Conservation (phyloP, 2,329 filamentous ascomycete species). For the Penicillium frequentans region DNA sequence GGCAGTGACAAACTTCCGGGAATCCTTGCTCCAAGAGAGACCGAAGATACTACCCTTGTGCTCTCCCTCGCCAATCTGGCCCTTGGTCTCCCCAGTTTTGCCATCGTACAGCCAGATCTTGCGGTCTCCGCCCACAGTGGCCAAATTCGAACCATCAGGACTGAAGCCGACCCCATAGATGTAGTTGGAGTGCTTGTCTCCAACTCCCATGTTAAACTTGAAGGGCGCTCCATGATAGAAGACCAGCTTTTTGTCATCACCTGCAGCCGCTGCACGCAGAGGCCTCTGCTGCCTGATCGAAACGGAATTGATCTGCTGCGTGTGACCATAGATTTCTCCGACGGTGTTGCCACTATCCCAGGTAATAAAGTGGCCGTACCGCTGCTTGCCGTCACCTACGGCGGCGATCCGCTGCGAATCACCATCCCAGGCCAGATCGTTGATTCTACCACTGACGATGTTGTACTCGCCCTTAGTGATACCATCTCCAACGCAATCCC, state of each 20-base stretch:
- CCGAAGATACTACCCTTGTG: slow-evolving; percentile 93
- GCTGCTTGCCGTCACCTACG: slow-evolving; percentile 90
- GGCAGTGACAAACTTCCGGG: slow-evolving; percentile 81
- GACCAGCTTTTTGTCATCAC: slow-evolving; percentile 84
- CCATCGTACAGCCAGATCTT: slow-evolving; percentile 94
- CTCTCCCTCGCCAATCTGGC: slow-evolving; percentile 67
- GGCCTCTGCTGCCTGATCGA: slow-evolving; percentile 86
- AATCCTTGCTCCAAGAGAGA: slow-evolving; percentile 86
- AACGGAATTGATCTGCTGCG: slow-evolving; percentile 85
- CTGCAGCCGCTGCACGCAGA: slow-evolving; percentile 85
- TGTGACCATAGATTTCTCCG: slow-evolving; percentile 90
- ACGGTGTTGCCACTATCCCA: slow-evolving; percentile 95
- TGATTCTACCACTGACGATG: slow-evolving; percentile 92
- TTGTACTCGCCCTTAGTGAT: slow-evolving; percentile 91
- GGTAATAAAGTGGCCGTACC: slow-evolving; percentile 91
- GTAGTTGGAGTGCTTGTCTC: slow-evolving; percentile 81
- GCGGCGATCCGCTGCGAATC: slow-evolving; percentile 96
- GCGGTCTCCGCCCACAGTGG: slow-evolving; percentile 89
- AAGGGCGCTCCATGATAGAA: slow-evolving; percentile 95
- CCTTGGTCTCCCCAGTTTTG: slow-evolving; percentile 83
- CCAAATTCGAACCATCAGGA: slow-evolving; percentile 77
- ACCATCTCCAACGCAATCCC: slow-evolving; percentile 83
- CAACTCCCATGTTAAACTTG: slow-evolving; percentile 85
- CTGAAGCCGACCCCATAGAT: slow-evolving; percentile 86
- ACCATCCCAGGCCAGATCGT: slow-evolving; percentile 96